Evolutionary conservation across 2,329 filamentous ascomycete genomes (phyloP).

Genomic region (Aspergillus candidus): DNA sequence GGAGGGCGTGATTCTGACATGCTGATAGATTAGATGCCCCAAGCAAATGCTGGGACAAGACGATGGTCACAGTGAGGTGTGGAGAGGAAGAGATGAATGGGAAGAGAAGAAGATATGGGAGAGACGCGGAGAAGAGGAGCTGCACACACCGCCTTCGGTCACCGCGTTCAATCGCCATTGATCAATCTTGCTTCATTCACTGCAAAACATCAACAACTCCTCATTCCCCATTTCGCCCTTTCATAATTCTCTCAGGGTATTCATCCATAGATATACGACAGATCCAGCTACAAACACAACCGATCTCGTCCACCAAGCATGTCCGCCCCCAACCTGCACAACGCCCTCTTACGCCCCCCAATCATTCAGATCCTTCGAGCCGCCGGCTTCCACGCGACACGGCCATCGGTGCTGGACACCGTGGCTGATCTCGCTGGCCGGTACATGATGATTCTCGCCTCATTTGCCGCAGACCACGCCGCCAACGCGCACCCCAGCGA

Average conservation of each 20-base stretch:
- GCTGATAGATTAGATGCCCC: conserved; percentile 4
- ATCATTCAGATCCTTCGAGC: conserved; percentile 89
- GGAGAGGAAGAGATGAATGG: not conserved
- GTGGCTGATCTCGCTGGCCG: conserved; percentile 80
- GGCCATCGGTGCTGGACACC: conserved; percentile 75
- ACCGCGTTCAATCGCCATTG: not conserved
- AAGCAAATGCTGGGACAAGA: not conserved
- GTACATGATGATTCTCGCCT: conserved; percentile 70
- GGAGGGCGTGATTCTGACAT: conserved; percentile 34
- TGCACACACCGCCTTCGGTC: not conserved
- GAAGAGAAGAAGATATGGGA: not conserved
- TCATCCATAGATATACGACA: not conserved
- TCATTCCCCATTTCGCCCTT: not conserved
- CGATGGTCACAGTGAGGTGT: not conserved
- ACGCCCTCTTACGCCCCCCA: conserved; percentile 76
- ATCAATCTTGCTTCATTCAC: conserved; percentile 1
- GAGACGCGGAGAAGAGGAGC: conserved; percentile 4
- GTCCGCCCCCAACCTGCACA: conserved; percentile 52
- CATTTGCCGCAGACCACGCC: conserved; percentile 65
- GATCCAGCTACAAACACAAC: not conserved
- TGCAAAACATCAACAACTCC: not conserved
- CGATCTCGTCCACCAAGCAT: conserved; percentile 22
- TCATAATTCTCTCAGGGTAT: not conserved
- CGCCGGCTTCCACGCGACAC: conserved; percentile 78
- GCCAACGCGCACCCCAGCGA: conserved; percentile 60